Evolutionary conservation across 2,329 filamentous ascomycete species (phyloP).

Genomic region (Pestalotiopsis sp.): DNA sequence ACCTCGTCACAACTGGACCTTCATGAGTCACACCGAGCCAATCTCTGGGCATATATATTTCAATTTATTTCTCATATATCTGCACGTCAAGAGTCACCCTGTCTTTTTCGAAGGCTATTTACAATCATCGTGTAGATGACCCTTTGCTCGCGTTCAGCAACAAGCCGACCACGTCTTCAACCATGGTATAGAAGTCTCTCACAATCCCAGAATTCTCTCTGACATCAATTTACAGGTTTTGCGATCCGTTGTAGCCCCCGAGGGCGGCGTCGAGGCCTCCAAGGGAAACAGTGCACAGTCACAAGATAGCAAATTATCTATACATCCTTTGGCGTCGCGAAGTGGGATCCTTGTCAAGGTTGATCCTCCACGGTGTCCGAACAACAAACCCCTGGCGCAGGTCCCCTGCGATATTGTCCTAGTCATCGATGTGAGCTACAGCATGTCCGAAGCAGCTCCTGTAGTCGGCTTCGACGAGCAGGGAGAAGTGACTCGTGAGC

Average conservation of each 20-base stretch:
- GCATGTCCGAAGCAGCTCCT: constrained; percentile 53
- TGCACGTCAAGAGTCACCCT: no score
- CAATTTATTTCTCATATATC: no score
- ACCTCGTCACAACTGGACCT: no score
- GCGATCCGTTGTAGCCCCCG: not conserved
- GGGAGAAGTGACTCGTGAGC: constrained; percentile 35
- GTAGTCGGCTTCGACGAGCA: constrained; percentile 43
- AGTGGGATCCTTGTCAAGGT: constrained; percentile 50
- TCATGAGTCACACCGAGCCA: no score
- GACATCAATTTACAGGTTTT: not conserved
- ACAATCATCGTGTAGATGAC: no score
- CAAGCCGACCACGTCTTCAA: no score
- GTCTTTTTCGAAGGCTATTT: no score
- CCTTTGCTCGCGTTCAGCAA: no score
- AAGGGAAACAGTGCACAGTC: not conserved
- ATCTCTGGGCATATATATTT: no score
- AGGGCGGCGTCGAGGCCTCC: not conserved
- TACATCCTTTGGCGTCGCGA: constrained; percentile 41
- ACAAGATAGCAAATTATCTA: constrained; percentile 19
- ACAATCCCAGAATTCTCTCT: no score
- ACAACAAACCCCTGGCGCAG: constrained; percentile 31
- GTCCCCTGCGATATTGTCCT: constrained; percentile 63
- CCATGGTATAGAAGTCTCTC: no score
- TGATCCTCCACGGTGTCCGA: constrained; percentile 43
- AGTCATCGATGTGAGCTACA: constrained; percentile 63